Conservation (phyloP, 176 grass and related monocot genomes). For the Aegilops bicornis region DNA sequence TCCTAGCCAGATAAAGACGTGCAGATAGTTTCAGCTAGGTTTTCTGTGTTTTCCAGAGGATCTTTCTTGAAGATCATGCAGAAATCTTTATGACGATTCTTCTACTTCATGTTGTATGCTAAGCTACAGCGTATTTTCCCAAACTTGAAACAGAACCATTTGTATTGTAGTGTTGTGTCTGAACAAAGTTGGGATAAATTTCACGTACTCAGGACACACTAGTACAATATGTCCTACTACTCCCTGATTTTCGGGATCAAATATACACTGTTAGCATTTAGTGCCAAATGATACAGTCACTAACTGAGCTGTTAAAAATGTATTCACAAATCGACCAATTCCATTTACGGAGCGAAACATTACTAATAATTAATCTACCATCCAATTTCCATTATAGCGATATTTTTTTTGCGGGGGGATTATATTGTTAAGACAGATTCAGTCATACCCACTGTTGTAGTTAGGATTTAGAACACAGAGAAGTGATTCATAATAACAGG, state of each 20-base stretch:
- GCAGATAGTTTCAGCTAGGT: background rate
- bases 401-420: too few species aligned
- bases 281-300: background rate
- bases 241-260: background rate
- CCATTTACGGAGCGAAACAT: background rate
- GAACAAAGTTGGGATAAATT: background rate
- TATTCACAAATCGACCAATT: background rate
- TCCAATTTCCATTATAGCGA: background rate
- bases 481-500: background rate
- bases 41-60: background rate
- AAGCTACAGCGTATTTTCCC: background rate
- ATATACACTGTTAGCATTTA: background rate
- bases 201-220: background rate
- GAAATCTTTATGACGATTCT: background rate
- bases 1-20: background rate
- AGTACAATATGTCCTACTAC: background rate
- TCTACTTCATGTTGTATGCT: background rate
- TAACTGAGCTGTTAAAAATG: background rate
- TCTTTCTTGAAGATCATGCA: slow-evolving; percentile 13
- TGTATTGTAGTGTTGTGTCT: background rate
- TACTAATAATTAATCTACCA: background rate
- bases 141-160: background rate
- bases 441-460: background rate
- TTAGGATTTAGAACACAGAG: background rate
- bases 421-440: background rate